A percentile compares a stretch with the other conserved stretches of the same genome.
phyloP scores from a whole-genome alignment of 148 eudicot species.

The Rhododendron williamsianum region DNA sequence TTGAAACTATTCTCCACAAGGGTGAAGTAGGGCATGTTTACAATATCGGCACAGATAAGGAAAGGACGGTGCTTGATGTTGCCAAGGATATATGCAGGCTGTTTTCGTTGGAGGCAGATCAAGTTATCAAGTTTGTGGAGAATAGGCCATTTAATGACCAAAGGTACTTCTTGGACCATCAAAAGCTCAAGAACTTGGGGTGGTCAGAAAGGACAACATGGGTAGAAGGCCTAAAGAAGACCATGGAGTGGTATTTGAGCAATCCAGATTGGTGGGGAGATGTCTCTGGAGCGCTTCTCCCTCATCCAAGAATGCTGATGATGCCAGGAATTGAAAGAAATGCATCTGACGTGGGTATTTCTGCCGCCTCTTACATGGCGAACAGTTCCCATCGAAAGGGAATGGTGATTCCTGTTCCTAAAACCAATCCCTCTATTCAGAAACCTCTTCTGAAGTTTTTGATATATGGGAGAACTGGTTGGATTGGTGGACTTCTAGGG shows the following conservation, averaged over 20 bases:
- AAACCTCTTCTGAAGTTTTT: slow-evolving; percentile 18
- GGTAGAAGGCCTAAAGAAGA: slow-evolving; percentile 17
- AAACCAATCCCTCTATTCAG: slow-evolving; percentile 1
- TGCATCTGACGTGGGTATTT: neutral
- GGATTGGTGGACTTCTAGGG: slow-evolving; percentile 29
- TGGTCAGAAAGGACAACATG: slow-evolving; percentile 18
- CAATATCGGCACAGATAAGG: slow-evolving; percentile 20
- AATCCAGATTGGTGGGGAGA: slow-evolving; percentile 26
- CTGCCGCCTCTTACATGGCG: neutral
- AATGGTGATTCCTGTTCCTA: slow-evolving; percentile 11
- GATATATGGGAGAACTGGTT: slow-evolving; percentile 27
- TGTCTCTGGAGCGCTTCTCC: slow-evolving; percentile 18
- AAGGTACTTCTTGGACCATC: slow-evolving; percentile 20
- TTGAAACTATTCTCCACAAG: slow-evolving; percentile 17
- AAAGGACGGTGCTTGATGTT: slow-evolving; percentile 20
- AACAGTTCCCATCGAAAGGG: slow-evolving; percentile 2
- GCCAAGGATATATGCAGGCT: slow-evolving; percentile 14
- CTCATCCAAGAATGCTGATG: slow-evolving; percentile 21
- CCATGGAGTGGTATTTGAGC: slow-evolving; percentile 18
- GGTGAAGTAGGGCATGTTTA: slow-evolving; percentile 20
- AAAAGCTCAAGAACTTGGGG: slow-evolving; percentile 22
- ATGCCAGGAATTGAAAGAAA: slow-evolving; percentile 16
- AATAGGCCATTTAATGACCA: slow-evolving; percentile 23
- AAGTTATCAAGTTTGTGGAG: slow-evolving; percentile 17
- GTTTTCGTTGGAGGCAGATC: slow-evolving; percentile 6